phyloP scores from a whole-genome alignment of 2,329 filamentous ascomycete species.

The Colletotrichum sp. region DNA sequence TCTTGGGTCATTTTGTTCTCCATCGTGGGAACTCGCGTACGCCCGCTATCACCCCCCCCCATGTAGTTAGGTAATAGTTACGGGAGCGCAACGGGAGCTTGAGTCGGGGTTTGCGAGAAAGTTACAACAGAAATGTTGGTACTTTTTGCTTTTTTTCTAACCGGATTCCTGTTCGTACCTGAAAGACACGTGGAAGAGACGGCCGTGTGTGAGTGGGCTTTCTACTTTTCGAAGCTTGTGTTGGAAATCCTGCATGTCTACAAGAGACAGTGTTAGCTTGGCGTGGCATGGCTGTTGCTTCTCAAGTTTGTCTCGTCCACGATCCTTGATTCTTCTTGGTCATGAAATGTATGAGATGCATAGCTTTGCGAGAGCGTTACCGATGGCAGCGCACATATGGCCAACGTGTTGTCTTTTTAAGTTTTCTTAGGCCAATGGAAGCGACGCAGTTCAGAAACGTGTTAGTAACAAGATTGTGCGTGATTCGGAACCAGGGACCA shows the following conservation, averaged over 20 bases:
- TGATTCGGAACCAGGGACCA: neutral
- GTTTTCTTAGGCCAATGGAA: neutral
- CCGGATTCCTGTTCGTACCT: neutral
- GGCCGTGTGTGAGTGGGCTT: neutral
- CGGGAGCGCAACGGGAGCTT: neutral
- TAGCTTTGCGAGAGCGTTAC: neutral
- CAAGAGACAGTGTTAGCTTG: neutral
- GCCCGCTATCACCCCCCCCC: neutral
- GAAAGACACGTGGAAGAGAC: neutral
- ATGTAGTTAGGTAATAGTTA: constrained; percentile 2
- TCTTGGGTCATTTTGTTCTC: neutral
- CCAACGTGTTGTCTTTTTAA: neutral
- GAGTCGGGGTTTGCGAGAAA: neutral
- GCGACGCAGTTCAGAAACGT: neutral
- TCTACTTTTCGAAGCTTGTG: neutral
- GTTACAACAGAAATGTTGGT: neutral
- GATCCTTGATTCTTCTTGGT: constrained; percentile 2
- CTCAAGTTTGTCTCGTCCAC: neutral
- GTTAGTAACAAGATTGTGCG: neutral
- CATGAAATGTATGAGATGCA: neutral
- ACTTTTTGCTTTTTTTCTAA: neutral
- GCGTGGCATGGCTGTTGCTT: neutral
- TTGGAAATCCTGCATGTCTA: neutral
- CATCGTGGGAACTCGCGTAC: neutral
- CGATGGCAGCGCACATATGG: neutral